Evolutionary conservation across 306 rosid species (phyloP).

Genomic region (Quercus bicolor): DNA sequence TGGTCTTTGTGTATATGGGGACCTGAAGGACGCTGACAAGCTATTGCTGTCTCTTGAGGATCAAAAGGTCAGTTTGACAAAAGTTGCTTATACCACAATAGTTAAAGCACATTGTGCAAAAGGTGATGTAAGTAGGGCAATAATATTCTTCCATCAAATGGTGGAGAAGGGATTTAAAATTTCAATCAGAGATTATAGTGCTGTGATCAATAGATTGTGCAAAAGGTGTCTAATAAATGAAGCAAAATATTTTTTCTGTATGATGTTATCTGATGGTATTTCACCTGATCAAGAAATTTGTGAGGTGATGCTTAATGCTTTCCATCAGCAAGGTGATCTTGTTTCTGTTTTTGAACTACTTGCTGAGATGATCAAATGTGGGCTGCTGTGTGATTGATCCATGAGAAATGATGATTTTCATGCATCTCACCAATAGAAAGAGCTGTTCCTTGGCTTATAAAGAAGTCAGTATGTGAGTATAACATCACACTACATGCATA

Average conservation of each 20-base stretch:
- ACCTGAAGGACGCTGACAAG: slow-evolving; percentile 41
- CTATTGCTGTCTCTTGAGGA: slow-evolving; percentile 38
- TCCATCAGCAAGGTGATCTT: slow-evolving; percentile 20
- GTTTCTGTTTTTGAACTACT: slow-evolving; percentile 35
- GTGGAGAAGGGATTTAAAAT: slow-evolving; percentile 35
- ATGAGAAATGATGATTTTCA: slow-evolving; percentile 1
- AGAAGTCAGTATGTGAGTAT: slow-evolving; percentile 9
- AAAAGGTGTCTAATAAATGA: slow-evolving; percentile 37
- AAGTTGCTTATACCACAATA: slow-evolving; percentile 40
- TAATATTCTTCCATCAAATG: slow-evolving; percentile 38
- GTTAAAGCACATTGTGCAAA: slow-evolving; percentile 55
- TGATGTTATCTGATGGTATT: slow-evolving; percentile 49
- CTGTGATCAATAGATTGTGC: slow-evolving; percentile 52
- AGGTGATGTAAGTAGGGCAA: slow-evolving; percentile 39
- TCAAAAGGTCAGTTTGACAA: slow-evolving; percentile 27
- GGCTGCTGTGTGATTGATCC: slow-evolving; percentile 28
- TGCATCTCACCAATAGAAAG: background rate
- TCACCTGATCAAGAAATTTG: slow-evolving; percentile 45
- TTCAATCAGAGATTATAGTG: slow-evolving; percentile 45
- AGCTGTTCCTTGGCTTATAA: background rate
- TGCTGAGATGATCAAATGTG: slow-evolving; percentile 43
- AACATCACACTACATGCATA: background rate
- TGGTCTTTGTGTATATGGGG: slow-evolving; percentile 53
- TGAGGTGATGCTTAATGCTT: slow-evolving; percentile 37
- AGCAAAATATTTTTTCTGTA: slow-evolving; percentile 40